Evolutionary conservation across 176 grass and related monocot genomes (phyloP), one percentile per base, ranked within the genome.

Genomic region (Avena sativa): DNA sequence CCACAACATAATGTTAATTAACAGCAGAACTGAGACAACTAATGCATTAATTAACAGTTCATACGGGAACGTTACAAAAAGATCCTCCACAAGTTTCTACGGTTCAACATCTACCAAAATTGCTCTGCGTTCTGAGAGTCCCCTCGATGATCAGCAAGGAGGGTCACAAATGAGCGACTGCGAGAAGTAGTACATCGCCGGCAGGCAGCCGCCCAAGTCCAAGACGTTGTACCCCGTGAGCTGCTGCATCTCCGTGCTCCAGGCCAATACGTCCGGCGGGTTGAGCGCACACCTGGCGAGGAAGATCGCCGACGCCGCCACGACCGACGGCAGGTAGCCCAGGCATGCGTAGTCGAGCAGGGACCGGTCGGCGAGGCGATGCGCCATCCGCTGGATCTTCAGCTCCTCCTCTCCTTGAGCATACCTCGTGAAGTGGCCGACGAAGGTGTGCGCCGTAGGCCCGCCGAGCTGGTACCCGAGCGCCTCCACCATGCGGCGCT

Each of bases 391-490:
- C 32, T 12, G 10, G 21, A 52, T 0, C 71, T 55, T 21, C 7
- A 36, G 26, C 1, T 25, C 30, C 1, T 67, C 75, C n/a, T 59
- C 50, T 36, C 38, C 63, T 16, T 78, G 5, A 8, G 1, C 14
- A 50, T 70, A 6, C 75, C 74, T 58, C n/a, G 17, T 79, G 21
- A 86, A 59, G 75, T 58, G 84, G 14, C 55, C 16, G 0, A 86
- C 15, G 75, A 86, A 79, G 5, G 75, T 86, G 75, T 86, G 21
- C 16, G 75, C 84, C 62, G 84, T 86, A 15, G 84, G 75, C 21
- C 84, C 84, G 50, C 75, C 19, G 20, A 86, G 62, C 15, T 76
- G 63, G 84, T 79, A 86, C 1, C 84, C 75, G 62, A 79, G 32
- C 63, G 36, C 16, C 15, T 40, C 75, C 3, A 79, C 50, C 62